These are phyloP conservation scores for Trichoderma breve DNA, from an alignment of 2,329 filamentous ascomycete species.

Conservation along the genomic window DNA sequence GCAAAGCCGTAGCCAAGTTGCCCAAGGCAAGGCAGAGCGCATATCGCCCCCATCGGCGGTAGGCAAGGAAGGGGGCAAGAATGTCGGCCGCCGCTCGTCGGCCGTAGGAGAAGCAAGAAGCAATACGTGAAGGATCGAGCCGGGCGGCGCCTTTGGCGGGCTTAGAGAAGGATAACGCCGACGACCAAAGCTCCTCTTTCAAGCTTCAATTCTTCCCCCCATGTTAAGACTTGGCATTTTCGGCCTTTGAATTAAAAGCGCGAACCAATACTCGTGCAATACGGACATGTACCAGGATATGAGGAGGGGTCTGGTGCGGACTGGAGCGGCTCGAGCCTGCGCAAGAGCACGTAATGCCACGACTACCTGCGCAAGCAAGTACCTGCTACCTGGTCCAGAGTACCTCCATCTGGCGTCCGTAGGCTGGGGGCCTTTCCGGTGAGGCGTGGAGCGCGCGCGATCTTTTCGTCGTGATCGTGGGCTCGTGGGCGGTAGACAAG, in stretches of 20 bases:
- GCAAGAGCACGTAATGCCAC: not conserved
- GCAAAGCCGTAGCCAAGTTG: not conserved
- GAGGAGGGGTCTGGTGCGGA: not conserved
- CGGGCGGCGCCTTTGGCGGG: not conserved
- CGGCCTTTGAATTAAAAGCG: not conserved
- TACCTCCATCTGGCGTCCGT: not conserved
- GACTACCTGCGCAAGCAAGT: not conserved
- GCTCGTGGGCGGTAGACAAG: not conserved
- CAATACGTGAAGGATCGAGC: not conserved
- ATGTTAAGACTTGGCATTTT: not conserved
- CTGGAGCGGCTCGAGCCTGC: not conserved
- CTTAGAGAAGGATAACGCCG: not conserved
- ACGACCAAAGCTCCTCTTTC: not conserved
- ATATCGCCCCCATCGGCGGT: conserved; percentile 14
- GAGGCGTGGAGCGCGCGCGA: conserved; percentile 17
- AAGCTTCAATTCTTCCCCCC: not conserved
- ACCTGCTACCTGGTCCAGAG: not conserved
- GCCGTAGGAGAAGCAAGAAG: not conserved
- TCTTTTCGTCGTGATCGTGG: conserved; percentile 16
- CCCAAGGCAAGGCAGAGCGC: not conserved
- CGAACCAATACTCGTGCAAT: not conserved
- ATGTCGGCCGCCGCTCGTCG: conserved; percentile 5
- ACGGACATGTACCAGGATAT: not conserved
- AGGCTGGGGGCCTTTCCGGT: conserved; percentile 6
- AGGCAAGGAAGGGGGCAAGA: not conserved